Evolutionary conservation across 2,329 filamentous ascomycete genomes (phyloP), one percentile per base, ranked within the genome.

Genomic region (Cladosporium sp.): DNA sequence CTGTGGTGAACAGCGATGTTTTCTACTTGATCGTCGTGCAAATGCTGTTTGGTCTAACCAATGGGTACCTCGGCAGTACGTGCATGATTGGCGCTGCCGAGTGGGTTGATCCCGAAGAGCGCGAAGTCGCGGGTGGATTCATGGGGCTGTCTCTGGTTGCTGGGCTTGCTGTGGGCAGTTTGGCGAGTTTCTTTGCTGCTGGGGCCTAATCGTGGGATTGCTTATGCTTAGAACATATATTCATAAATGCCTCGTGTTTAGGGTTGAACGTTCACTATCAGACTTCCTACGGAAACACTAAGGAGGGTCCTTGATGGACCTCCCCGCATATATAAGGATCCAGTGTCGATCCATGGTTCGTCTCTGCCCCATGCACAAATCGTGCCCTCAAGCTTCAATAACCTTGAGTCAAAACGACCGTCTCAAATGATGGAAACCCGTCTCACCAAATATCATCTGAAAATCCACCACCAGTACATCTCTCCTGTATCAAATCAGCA

Each of bases 81-180:
- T 92, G 91, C 77, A 98, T 99, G 93, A 96, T 98, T 87, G 90
- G 90, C 0, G 90, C 93, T 0, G 87, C 86, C 0, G 88, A 91
- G 70, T 94, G 89, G 86, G 93, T 98, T 0, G 89, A 89, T 4
- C 86, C 89, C 1, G 88, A 89, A 11, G 94, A 99, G 81, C 84
- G 91, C 36, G 93, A 97, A 80, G 93, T 92, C 6, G 89, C 93
- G 0, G 95, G 94, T 56, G 92, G 91, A 1, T 98, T 98, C 76
- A 98, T 99, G 95, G 90, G 91, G 3, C 78, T 97, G 68, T 92
- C 90, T 76, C 85, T 98, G n/a, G 91, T 97, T 21, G 87, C 86
- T 5, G 95, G 95, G 0, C 79, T 98, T 78, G 87, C 92, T 1
- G 83, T 84, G 26, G 95, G 95, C n/a, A 98, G 94, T 79, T 78